Evolutionary conservation across 2,329 filamentous ascomycete species (phyloP), one percentile per base, ranked within the genome.

Genomic region (Dactylellina sp.): DNA sequence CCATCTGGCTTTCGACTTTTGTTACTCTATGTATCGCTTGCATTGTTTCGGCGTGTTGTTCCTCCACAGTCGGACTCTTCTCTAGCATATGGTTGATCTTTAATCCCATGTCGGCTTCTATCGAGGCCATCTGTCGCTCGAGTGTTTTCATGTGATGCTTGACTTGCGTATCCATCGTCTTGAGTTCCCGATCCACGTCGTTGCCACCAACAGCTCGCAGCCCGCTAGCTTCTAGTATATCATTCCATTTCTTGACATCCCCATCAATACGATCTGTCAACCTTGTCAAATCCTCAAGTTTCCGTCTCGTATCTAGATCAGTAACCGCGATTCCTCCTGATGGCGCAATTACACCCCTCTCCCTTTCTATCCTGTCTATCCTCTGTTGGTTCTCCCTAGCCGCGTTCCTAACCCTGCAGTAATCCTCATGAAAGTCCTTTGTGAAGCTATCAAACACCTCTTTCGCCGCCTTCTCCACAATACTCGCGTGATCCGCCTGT

Each of bases 391-490:
- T 60, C 11, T 64, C 59, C 22, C 32, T 46, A 4, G 59, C 18
- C 6, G 42, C 7, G 18, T 64, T 55, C n/a, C 60, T 52, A 16
- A 64, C 46, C 6, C 20, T 25, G 14, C 20, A 57, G 22, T 64
- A 65, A 52, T 65, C 60, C 18, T 72, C 59, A 3, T 64, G 60
- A 39, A 63, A 59, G 18, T 63, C 57, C 25, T 57, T 53, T 1
- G 59, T 60, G 18, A 71, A 71, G 0, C 25, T 37, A 32, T 63
- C 42, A n/a, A 72, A 72, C n/a, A 55, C 52, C 18, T 64, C 60
- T n/a, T 60, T 59, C 11, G 53, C 57, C 12, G 60, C 42, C 5
- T 56, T 64, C 16, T 72, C 57, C 7, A 63, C 42, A 9, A 71
- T 59, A 9, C n/a, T 44, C 7, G 44, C 35, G 9, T 47, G 37